phyloP scores from a whole-genome alignment of 441 rosid species.

The Rhodomyrtus psidioides region DNA sequence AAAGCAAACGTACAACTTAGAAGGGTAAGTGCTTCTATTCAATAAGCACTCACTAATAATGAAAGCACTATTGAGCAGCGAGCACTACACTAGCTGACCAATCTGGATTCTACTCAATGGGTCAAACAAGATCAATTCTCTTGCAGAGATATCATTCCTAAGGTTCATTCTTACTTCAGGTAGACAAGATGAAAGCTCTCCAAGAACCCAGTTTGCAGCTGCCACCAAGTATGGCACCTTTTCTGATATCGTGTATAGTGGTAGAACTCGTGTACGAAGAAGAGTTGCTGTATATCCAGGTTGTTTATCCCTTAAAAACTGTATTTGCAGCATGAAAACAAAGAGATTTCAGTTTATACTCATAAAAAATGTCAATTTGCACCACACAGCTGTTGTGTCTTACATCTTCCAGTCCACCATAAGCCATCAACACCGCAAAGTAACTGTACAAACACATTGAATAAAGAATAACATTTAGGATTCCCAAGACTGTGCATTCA shows the following conservation, averaged over 20 bases:
- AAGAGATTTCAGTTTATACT: constrained; percentile 1
- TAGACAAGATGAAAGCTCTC: constrained; percentile 77
- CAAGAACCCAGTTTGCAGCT: constrained; percentile 80
- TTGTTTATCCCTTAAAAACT: constrained; percentile 73
- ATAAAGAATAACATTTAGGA: constrained; percentile 10
- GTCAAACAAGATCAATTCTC: neutral
- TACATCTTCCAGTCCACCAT: constrained; percentile 89
- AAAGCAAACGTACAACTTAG: constrained; percentile 21
- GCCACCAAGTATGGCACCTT: constrained; percentile 68
- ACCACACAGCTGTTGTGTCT: constrained; percentile 21
- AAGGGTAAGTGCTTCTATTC: neutral
- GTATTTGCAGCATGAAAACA: constrained; percentile 18
- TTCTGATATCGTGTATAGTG: constrained; percentile 40
- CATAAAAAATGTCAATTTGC: constrained; percentile 11
- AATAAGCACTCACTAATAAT: neutral
- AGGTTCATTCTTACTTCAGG: constrained; percentile 46
- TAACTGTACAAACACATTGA: constrained; percentile 38
- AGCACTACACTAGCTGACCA: neutral
- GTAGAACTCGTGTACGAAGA: constrained; percentile 53
- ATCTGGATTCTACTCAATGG: neutral
- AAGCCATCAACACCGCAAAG: constrained; percentile 83
- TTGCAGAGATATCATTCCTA: constrained; percentile 4
- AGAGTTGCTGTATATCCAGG: constrained; percentile 45
- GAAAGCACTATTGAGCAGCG: neutral
- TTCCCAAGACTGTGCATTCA: neutral